Evolutionary conservation across 179 eudicot species (phyloP).

Genomic region (Spinacia oleracea): DNA sequence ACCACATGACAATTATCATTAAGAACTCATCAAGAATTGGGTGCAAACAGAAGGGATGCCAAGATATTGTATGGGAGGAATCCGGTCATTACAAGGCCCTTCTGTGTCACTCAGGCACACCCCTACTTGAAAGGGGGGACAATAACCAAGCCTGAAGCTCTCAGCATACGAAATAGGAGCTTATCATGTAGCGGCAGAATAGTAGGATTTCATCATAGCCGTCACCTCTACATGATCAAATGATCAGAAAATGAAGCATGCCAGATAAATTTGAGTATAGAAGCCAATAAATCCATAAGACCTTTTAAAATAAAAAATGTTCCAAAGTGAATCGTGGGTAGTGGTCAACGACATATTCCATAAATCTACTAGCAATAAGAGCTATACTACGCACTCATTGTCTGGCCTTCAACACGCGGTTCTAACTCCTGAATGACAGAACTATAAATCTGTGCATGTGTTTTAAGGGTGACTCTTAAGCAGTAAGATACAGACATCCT

Average conservation of each 20-base stretch:
- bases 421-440: background rate
- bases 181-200: background rate
- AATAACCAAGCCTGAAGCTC: background rate
- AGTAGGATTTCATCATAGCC: background rate
- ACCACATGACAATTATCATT: background rate
- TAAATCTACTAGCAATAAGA: background rate
- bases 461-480: background rate
- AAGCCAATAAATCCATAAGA: background rate
- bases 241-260: background rate
- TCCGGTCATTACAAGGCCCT: background rate
- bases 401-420: background rate
- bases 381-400: background rate
- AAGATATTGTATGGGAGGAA: background rate
- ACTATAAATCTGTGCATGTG: too few relatives aligned
- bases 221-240: background rate
- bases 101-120: background rate
- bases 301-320: background rate
- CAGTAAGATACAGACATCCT: too few relatives aligned
- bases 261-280: background rate
- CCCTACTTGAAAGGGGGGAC: too few relatives aligned
- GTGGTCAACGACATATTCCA: background rate
- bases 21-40: background rate
- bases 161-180: background rate
- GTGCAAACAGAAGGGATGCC: background rate
- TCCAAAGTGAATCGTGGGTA: background rate